These are phyloP conservation scores for Oryza glumipatula DNA, from an alignment of 176 grass and related monocot genomes.

Conservation along the genomic window DNA sequence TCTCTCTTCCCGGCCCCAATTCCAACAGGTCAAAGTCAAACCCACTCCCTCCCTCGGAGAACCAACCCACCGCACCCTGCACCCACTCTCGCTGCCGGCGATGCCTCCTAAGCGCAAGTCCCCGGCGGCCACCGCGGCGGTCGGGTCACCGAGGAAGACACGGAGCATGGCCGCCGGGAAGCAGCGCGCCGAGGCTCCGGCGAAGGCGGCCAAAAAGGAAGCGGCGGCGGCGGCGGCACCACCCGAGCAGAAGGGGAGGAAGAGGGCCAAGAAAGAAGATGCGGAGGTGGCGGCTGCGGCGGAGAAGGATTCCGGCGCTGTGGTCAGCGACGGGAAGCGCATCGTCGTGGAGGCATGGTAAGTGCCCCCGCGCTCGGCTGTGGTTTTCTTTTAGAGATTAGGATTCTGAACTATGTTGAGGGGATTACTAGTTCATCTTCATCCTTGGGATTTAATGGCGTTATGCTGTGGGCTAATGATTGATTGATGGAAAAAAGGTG, in stretches of 20 bases:
- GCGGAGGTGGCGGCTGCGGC: not conserved
- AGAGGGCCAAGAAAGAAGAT: conserved; percentile 32
- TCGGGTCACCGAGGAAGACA: conserved; percentile 47
- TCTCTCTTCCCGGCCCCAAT: not conserved
- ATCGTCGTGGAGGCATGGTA: conserved; percentile 61
- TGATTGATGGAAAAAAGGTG: too few relatives aligned
- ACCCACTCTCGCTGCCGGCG: not conserved
- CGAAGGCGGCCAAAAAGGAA: conserved; percentile 7
- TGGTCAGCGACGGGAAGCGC: conserved; percentile 21
- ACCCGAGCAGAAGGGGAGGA: conserved; percentile 26
- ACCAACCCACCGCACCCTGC: not conserved
- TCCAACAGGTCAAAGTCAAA: not conserved
- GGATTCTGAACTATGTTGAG: not conserved
- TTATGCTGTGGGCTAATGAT: not conserved
- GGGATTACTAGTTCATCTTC: not conserved
- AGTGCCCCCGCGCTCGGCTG: not conserved
- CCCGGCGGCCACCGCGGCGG: conserved; percentile 10
- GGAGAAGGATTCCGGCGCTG: not conserved
- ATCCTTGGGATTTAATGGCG: not conserved
- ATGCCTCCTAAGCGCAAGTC: conserved; percentile 62
- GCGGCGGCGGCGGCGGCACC: not conserved
- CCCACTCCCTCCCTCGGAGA: not conserved
- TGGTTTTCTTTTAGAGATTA: not conserved
- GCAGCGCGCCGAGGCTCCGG: conserved; percentile 25
- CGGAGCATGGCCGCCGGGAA: conserved; percentile 47